Conservation (phyloP, 176 grass and related monocot genomes). For the Avena insularis region DNA sequence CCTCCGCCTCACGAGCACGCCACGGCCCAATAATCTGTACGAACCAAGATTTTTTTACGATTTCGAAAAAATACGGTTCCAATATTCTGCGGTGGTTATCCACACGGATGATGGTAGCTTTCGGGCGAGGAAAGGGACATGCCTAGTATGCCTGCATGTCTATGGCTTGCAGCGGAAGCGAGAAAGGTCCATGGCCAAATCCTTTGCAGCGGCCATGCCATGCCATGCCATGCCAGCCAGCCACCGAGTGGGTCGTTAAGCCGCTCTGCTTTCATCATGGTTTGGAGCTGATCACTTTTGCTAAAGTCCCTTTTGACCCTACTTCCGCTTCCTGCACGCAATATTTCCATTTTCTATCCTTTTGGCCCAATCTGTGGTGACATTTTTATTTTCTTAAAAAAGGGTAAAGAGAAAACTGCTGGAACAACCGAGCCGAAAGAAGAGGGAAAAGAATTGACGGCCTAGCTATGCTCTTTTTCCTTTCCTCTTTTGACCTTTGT, state of each 20-base stretch:
- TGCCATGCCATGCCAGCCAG: neutral
- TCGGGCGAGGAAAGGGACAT: neutral
- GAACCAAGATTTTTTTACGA: neutral
- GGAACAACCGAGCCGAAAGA: neutral
- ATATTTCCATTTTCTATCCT: neutral
- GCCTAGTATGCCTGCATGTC: neutral
- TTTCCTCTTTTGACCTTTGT: neutral
- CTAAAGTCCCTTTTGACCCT: conserved; percentile 23
- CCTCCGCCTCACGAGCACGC: neutral
- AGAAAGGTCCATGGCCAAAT: neutral
- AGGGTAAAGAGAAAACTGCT: too few relatives aligned
- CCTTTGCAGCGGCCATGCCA: too few relatives aligned
- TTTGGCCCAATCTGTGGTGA: neutral
- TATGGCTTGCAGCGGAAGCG: conserved; percentile 43
- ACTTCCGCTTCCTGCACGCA: neutral
- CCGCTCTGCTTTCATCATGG: conserved; percentile 9
- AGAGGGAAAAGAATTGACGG: neutral
- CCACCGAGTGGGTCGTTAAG: neutral
- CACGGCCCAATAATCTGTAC: neutral
- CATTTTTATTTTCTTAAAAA: neutral
- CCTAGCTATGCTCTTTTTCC: neutral
- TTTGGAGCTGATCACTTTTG: neutral
- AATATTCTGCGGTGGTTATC: neutral
- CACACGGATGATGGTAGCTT: neutral
- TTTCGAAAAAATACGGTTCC: neutral